Conservation (phyloP, 2,329 filamentous ascomycete species). For the Leptographium lundbergii region DNA sequence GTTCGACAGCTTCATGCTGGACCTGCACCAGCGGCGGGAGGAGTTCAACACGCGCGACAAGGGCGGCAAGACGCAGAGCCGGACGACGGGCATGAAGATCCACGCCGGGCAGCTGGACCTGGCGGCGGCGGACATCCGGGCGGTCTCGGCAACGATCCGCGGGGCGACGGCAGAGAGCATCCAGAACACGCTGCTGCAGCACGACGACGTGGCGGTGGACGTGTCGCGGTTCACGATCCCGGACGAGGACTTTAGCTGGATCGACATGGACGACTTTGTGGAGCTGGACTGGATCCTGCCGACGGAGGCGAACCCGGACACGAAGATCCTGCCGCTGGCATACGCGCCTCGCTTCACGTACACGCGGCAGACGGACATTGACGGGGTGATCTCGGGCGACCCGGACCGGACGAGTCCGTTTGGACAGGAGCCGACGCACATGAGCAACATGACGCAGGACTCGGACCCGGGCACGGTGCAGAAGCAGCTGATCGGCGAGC, state of each 20-base stretch:
- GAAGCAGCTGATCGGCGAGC: conserved; percentile 67
- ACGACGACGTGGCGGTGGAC: conserved; percentile 48
- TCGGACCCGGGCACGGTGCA: conserved; percentile 85
- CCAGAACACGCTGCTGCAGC: conserved; percentile 38
- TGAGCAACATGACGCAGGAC: conserved; percentile 86
- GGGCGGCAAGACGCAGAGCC: conserved; percentile 61
- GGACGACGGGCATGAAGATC: conserved; percentile 88
- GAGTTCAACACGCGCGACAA: conserved; percentile 76
- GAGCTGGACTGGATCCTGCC: conserved; percentile 94
- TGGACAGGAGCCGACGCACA: conserved; percentile 84
- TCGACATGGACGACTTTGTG: conserved; percentile 99
- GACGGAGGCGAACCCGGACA: conserved; percentile 79
- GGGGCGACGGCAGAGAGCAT: conserved; percentile 68
- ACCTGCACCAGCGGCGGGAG: conserved; percentile 86
- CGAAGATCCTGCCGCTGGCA: conserved; percentile 83
- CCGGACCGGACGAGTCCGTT: conserved; percentile 77
- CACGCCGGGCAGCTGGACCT: conserved; percentile 90
- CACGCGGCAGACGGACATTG: conserved; percentile 91
- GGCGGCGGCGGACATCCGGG: conserved; percentile 80
- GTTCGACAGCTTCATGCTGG: conserved; percentile 93
- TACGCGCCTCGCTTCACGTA: conserved; percentile 95
- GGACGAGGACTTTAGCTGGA: conserved; percentile 90
- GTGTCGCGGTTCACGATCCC: conserved; percentile 89
- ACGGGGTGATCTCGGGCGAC: conserved; percentile 66
- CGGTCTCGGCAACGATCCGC: conserved; percentile 80